Conservation (phyloP, 306 rosid genomes). For the Oxytropis ochrocephala region DNA sequence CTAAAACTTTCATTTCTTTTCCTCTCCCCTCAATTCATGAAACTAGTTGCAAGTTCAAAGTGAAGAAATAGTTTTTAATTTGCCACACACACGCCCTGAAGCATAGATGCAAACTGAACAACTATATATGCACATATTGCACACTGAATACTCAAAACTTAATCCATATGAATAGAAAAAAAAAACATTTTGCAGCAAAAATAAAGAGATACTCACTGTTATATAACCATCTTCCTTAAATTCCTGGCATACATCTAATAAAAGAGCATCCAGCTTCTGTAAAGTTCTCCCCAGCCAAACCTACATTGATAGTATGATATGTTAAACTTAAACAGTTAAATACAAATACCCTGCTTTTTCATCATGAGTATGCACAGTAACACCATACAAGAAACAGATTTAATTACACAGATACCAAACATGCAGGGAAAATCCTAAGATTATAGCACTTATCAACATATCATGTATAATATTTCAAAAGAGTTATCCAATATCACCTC, state of each 20-base stretch:
- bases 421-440: background rate
- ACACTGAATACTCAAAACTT: slow-evolving; percentile 9
- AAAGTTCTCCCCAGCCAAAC: slow-evolving; percentile 93
- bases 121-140: background rate
- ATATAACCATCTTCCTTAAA: slow-evolving; percentile 79
- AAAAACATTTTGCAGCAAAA: slow-evolving; percentile 14
- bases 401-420: background rate
- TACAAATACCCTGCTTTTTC: slow-evolving; percentile 9
- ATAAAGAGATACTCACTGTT: slow-evolving; percentile 52
- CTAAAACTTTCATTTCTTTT: background rate
- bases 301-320: slow-evolving; percentile 30
- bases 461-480: slow-evolving; percentile 13
- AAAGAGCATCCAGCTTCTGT: slow-evolving; percentile 86
- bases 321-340: slow-evolving; percentile 10
- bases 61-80: slow-evolving; percentile 6
- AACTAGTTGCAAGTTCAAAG: slow-evolving; percentile 6
- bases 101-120: background rate
- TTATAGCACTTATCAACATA: background rate
- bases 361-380: background rate
- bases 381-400: background rate
- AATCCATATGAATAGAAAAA: slow-evolving; percentile 16
- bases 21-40: background rate
- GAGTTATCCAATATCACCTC: slow-evolving; percentile 56
- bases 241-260: slow-evolving; percentile 93
- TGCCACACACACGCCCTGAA: background rate